These are phyloP conservation scores for Coemansia sp. DNA, from an alignment of 192 early-diverging fungal species.

Conservation along the genomic window DNA sequence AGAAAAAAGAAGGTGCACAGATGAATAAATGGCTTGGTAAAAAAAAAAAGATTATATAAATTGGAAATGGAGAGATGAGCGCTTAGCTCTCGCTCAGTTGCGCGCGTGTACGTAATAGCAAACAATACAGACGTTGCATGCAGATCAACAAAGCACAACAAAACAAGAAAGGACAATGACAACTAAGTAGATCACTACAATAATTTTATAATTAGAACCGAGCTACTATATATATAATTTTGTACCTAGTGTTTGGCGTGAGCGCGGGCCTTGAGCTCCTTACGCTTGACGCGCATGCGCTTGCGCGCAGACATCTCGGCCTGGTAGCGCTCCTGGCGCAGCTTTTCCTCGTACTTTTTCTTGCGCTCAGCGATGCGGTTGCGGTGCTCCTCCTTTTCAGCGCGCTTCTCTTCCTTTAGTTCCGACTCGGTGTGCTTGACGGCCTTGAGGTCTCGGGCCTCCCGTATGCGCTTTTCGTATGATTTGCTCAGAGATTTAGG, in stretches of 20 bases:
- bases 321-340: conserved; percentile 34
- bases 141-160: neutral
- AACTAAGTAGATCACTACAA: neutral
- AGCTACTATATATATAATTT: neutral
- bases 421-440: conserved; percentile 34
- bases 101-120: too few species aligned
- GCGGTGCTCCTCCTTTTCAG: conserved; percentile 27
- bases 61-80: neutral
- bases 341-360: conserved; percentile 47
- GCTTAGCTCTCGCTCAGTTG: too few species aligned
- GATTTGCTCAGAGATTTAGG: conserved; percentile 42
- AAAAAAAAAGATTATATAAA: neutral
- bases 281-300: conserved; percentile 54
- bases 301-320: conserved; percentile 52
- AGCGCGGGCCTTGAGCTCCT: conserved; percentile 52
- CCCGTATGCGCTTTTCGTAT: conserved; percentile 44
- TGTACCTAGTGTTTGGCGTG: conserved; percentile 52
- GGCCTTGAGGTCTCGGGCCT: conserved; percentile 24
- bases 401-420: conserved; percentile 42
- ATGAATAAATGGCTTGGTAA: too few species aligned
- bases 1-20: conserved; percentile 5
- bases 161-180: too few species aligned
- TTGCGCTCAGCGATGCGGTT: conserved; percentile 43
- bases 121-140: neutral
- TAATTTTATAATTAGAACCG: neutral